Percentiles rank a stretch among this genome's conserved stretches.
Evolutionary conservation across 2,329 filamentous ascomycete species (phyloP).

Genomic region (Trichoderma sp.): DNA sequence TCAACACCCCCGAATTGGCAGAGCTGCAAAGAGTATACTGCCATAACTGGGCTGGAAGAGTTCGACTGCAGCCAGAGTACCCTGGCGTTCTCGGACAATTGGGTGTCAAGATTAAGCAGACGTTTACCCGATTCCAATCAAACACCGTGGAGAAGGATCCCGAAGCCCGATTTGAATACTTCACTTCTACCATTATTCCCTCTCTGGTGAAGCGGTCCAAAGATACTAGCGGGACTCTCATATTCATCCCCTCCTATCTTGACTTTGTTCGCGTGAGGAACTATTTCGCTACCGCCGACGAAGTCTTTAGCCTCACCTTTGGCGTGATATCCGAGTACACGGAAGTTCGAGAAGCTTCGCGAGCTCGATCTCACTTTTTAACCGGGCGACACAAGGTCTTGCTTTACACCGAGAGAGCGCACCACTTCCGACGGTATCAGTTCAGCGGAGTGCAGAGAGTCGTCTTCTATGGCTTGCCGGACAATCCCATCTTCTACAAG

Average conservation of each 20-base stretch:
- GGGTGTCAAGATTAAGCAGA: slow-evolving; percentile 75
- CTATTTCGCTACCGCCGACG: slow-evolving; percentile 75
- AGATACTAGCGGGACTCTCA: slow-evolving; percentile 69
- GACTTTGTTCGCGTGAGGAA: slow-evolving; percentile 95
- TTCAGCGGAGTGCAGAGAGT: slow-evolving; percentile 80
- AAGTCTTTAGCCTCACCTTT: slow-evolving; percentile 60
- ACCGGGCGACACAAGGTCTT: slow-evolving; percentile 80
- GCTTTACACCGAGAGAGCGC: slow-evolving; percentile 92
- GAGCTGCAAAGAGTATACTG: slow-evolving; percentile 76
- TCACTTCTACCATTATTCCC: slow-evolving; percentile 79
- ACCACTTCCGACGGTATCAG: slow-evolving; percentile 90
- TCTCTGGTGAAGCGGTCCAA: slow-evolving; percentile 70
- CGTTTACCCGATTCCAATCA: slow-evolving; percentile 84
- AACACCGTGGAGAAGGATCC: slow-evolving; percentile 74
- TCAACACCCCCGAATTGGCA: slow-evolving; percentile 86
- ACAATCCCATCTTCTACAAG: slow-evolving; percentile 81
- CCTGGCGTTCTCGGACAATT: slow-evolving; percentile 74
- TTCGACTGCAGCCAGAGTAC: slow-evolving; percentile 73
- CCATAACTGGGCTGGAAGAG: slow-evolving; percentile 78
- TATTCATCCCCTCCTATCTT: slow-evolving; percentile 92
- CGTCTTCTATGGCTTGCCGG: slow-evolving; percentile 88
- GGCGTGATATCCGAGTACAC: slow-evolving; percentile 90
- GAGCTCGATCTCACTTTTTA: slow-evolving; percentile 85
- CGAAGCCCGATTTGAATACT: slow-evolving; percentile 88
- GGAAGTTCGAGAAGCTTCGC: slow-evolving; percentile 74